phyloP scores from a whole-genome alignment of 768 basidiomycete species.

The Pleurotus eryngii region DNA sequence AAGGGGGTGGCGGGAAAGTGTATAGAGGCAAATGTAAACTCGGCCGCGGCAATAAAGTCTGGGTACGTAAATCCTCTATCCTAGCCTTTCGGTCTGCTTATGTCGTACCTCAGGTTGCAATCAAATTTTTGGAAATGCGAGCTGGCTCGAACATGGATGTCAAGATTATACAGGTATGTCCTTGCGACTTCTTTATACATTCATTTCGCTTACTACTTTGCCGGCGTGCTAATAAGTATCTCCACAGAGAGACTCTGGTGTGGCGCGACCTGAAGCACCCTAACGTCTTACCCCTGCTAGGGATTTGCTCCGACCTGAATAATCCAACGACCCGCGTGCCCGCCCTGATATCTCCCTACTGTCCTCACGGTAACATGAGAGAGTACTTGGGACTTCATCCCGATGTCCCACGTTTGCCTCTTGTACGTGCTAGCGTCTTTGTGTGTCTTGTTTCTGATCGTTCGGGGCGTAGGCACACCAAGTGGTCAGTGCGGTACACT shows the following conservation, averaged over 20 bases:
- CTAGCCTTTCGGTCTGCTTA: neutral
- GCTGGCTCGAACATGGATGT: neutral
- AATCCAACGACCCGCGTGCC: neutral
- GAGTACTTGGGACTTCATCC: constrained; percentile 10
- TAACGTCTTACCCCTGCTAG: constrained; percentile 8
- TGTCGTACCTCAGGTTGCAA: neutral
- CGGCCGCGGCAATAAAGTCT: neutral
- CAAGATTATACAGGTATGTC: neutral
- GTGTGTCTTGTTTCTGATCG: too few relatives aligned
- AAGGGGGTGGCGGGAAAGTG: neutral
- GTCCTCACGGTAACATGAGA: constrained; percentile 4
- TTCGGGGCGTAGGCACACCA: constrained; percentile 10
- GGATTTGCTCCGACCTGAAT: neutral
- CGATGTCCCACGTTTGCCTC: neutral
- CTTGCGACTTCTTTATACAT: neutral
- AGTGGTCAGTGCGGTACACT: constrained; percentile 13
- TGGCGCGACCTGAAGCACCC: constrained; percentile 8
- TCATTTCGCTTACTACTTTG: neutral
- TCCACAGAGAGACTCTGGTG: constrained; percentile 6
- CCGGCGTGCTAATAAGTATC: neutral
- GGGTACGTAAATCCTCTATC: neutral
- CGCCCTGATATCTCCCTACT: constrained; percentile 13
- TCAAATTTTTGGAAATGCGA: neutral
- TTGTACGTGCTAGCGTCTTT: constrained; percentile 5
- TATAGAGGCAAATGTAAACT: neutral